Conservation (phyloP, 2,329 filamentous ascomycete genomes). For the Aspergillus japonicus region DNA sequence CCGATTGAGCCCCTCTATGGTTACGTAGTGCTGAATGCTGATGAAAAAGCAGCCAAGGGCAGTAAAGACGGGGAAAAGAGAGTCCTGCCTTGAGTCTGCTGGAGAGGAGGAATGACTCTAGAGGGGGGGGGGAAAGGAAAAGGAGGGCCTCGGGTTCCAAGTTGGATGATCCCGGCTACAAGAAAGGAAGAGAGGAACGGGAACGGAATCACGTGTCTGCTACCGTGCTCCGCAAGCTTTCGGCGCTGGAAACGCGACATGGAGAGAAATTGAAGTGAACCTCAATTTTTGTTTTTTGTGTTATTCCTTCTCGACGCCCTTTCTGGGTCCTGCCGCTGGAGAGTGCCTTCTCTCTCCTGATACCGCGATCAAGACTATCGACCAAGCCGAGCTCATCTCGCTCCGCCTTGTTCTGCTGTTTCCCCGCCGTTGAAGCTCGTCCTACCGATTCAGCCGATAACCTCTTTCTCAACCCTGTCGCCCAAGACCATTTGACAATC, state of each 20-base stretch:
- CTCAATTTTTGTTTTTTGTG: background rate
- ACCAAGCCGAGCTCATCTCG: background rate
- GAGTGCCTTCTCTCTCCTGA: background rate
- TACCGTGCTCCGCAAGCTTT: conserved; percentile 19
- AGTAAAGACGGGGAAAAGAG: background rate
- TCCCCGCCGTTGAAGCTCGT: background rate
- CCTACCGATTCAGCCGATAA: background rate
- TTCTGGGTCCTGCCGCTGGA: background rate
- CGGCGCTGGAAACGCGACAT: conserved; percentile 16
- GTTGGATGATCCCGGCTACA: background rate
- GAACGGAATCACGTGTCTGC: conserved; percentile 17
- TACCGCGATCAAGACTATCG: background rate
- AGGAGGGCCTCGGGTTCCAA: background rate
- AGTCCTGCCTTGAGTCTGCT: background rate
- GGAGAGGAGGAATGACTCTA: background rate
- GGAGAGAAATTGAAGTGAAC: background rate
- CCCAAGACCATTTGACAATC: background rate
- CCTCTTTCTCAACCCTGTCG: background rate
- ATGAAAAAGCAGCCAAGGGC: background rate
- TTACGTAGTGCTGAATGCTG: background rate
- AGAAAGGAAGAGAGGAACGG: conserved; percentile 4
- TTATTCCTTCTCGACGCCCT: background rate
- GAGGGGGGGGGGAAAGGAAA: conserved; percentile 2
- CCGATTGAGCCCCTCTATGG: background rate
- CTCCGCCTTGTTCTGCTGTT: background rate